phyloP scores from a whole-genome alignment of 208 protist species.

The Novymonas esmeraldas region DNA sequence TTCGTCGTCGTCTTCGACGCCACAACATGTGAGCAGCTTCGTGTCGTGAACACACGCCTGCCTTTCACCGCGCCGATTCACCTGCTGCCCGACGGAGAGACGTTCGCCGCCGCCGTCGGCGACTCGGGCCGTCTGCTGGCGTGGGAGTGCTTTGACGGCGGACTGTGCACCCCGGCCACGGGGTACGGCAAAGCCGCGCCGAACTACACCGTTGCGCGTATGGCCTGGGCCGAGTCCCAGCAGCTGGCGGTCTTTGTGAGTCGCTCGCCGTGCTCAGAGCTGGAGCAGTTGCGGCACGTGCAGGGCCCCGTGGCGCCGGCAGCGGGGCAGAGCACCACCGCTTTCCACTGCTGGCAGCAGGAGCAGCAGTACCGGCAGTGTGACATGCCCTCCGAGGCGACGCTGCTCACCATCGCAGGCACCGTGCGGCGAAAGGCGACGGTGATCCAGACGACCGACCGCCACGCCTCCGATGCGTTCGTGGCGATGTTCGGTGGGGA shows the following conservation, averaged over 20 bases:
- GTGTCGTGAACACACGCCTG: conserved; percentile 50
- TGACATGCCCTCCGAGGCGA: conserved; percentile 41
- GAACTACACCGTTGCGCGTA: conserved; percentile 40
- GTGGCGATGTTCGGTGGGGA: conserved; percentile 53
- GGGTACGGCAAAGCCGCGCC: conserved; percentile 48
- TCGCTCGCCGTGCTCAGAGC: conserved; percentile 37
- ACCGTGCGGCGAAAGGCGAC: conserved; percentile 35
- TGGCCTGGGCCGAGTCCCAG: conserved; percentile 60
- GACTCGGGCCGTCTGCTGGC: conserved; percentile 30
- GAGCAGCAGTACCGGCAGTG: conserved; percentile 25
- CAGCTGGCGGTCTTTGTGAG: conserved; percentile 61
- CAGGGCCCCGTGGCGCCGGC: conserved; percentile 9
- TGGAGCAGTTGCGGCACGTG: conserved; percentile 19
- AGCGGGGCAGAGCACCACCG: conserved; percentile 15
- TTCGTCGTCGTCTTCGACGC: conserved; percentile 70
- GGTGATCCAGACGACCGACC: conserved; percentile 37
- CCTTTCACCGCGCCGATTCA: conserved; percentile 34
- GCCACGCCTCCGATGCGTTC: conserved; percentile 47
- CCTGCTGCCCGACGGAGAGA: conserved; percentile 72
- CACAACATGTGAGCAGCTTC: conserved; percentile 47
- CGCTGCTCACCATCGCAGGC: conserved; percentile 50
- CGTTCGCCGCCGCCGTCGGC: conserved; percentile 54
- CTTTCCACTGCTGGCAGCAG: conserved; percentile 11
- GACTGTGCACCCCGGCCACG: conserved; percentile 44
- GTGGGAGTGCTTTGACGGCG: conserved; percentile 76